phyloP scores from a whole-genome alignment of 805 yeast species.

The Schwanniomyces polymorphus region DNA sequence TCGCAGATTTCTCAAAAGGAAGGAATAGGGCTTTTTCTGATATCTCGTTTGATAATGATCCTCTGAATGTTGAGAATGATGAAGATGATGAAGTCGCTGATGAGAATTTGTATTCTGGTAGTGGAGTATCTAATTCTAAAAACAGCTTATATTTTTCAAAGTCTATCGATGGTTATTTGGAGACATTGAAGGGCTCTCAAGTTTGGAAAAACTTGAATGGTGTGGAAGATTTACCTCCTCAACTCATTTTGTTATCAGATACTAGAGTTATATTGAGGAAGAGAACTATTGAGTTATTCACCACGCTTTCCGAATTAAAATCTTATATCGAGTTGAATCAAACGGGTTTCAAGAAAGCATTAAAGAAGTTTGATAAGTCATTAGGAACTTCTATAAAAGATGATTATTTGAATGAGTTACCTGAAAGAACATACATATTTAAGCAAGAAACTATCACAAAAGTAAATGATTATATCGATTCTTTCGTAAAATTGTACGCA shows the following conservation, averaged over 20 bases:
- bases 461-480: conserved; percentile 31
- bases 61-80: conserved; percentile 26
- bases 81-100: conserved; percentile 23
- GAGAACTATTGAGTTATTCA: conserved; percentile 43
- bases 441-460: conserved; percentile 26
- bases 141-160: conserved; percentile 9
- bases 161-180: conserved; percentile 36
- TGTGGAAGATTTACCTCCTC: conserved; percentile 29
- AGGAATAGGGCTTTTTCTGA: conserved; percentile 14
- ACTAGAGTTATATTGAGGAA: conserved; percentile 48
- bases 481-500: conserved; percentile 35
- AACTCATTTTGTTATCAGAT: conserved; percentile 44
- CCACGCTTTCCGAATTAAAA: conserved; percentile 49
- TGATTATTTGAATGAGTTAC: conserved; percentile 46
- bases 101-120: neutral
- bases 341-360: conserved; percentile 54
- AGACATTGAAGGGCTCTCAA: conserved; percentile 34
- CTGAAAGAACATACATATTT: conserved; percentile 41
- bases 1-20: conserved; percentile 2
- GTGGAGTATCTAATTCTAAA: conserved; percentile 3
- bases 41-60: conserved; percentile 18
- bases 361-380: conserved; percentile 54
- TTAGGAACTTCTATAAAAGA: conserved; percentile 44
- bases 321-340: conserved; percentile 52
- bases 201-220: conserved; percentile 29